These are phyloP conservation scores for Scenedesmus sp. DNA, from an alignment of 163 green algal species.

Conservation along the genomic window DNA sequence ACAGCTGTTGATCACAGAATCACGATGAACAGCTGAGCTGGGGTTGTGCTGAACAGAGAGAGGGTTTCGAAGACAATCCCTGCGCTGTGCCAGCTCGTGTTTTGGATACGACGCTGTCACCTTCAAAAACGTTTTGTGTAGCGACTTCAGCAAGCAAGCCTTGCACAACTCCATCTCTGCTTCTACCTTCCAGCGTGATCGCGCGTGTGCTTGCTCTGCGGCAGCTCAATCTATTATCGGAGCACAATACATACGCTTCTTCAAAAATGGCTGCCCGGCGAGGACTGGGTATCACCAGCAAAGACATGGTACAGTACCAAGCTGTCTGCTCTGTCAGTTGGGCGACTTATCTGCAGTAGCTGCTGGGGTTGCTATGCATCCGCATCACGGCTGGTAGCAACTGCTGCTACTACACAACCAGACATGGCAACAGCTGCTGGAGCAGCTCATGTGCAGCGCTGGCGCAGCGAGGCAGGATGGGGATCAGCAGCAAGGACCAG, in stretches of 20 bases:
- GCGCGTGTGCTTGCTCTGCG: background rate
- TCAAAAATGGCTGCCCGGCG: constrained; percentile 21
- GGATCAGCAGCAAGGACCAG: background rate
- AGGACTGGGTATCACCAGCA: constrained; percentile 45
- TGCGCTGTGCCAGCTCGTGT: too few species aligned
- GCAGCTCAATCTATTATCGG: background rate
- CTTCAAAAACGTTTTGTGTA: too few species aligned
- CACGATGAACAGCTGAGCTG: background rate
- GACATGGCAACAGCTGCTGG: background rate
- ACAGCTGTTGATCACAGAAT: background rate
- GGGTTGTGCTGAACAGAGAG: background rate
- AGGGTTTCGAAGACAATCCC: too few species aligned
- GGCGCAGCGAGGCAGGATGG: background rate
- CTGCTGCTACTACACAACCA: background rate
- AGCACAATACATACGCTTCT: background rate
- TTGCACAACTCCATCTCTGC: too few species aligned
- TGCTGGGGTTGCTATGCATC: background rate
- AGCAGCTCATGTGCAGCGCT: background rate
- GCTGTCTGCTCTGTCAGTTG: constrained; percentile 3
- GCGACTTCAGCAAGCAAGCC: too few species aligned
- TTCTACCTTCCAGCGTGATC: background rate
- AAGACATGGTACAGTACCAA: constrained; percentile 40
- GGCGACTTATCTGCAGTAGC: background rate
- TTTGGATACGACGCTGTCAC: too few species aligned
- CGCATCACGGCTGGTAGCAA: background rate